Evolutionary conservation across 1,139 yeast genomes (phyloP).

Genomic region (Scheffersomyces parashehatae): DNA sequence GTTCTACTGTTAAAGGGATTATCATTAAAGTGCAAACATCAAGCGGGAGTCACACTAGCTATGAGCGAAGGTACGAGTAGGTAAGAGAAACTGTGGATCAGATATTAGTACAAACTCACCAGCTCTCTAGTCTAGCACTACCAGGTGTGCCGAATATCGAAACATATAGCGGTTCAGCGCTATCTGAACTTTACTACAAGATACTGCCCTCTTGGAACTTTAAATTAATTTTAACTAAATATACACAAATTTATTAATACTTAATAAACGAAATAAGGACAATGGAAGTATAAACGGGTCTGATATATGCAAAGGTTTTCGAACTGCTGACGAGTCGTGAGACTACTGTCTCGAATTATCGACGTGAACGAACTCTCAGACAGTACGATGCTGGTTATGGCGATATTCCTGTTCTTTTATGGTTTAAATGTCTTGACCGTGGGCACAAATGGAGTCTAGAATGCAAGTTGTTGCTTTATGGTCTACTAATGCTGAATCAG

Average conservation of each 20-base stretch:
- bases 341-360: neutral
- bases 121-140: no score
- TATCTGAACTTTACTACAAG: neutral
- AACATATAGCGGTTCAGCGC: no score
- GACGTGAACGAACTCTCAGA: no score
- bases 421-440: no score
- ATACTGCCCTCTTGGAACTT: neutral
- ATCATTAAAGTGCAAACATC: neutral
- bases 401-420: neutral
- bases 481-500: neutral
- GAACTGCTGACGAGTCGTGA: no score
- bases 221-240: neutral
- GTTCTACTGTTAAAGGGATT: neutral
- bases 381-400: no score
- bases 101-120: neutral
- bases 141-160: no score
- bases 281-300: neutral
- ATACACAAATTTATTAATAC: slow-evolving; percentile 1
- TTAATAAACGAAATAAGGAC: neutral
- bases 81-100: slow-evolving; percentile 18
- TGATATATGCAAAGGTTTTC: neutral
- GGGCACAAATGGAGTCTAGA: no score
- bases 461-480: no score
- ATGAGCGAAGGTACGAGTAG: neutral
- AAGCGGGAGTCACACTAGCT: no score